phyloP scores from a whole-genome alignment of 208 protist species.

The Crithidia fasciculata region DNA sequence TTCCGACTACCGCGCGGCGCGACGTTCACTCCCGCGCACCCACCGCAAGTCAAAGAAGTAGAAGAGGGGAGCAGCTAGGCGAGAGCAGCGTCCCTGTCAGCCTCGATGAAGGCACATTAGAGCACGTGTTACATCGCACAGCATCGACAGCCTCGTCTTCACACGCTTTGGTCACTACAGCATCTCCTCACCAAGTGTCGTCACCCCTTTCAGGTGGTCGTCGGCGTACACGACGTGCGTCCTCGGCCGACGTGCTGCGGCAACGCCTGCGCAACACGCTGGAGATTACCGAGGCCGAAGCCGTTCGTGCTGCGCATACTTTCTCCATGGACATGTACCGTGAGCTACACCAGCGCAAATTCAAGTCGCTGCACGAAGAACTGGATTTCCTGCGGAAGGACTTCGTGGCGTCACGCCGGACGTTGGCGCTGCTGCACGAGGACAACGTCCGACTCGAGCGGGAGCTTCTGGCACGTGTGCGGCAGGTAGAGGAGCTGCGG shows the following conservation, averaged over 20 bases:
- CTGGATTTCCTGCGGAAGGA: slow-evolving; percentile 67
- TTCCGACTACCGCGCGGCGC: slow-evolving; percentile 19
- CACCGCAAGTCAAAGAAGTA: not conserved
- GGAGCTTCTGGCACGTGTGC: slow-evolving; percentile 40
- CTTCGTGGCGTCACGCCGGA: slow-evolving; percentile 61
- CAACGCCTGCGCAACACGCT: slow-evolving; percentile 10
- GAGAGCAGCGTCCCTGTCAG: not conserved
- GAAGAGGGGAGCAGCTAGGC: not conserved
- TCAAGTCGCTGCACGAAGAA: slow-evolving; percentile 69
- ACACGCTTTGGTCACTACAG: not conserved
- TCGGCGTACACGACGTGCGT: not conserved
- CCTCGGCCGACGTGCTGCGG: not conserved
- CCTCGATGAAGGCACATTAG: too few species aligned
- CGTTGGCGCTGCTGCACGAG: slow-evolving; percentile 51
- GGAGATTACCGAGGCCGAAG: slow-evolving; percentile 17
- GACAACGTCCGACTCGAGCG: slow-evolving; percentile 55
- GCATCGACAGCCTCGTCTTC: too few species aligned
- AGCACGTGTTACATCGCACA: too few species aligned
- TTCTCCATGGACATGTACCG: slow-evolving; percentile 61
- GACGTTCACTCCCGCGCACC: not conserved
- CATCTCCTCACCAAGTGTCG: not conserved
- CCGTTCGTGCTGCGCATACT: slow-evolving; percentile 30
- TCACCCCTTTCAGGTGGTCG: not conserved
- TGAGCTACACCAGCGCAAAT: slow-evolving; percentile 56
- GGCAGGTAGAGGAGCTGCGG: slow-evolving; percentile 43